Evolutionary conservation across 2,329 filamentous ascomycete genomes (phyloP).

Genomic region (Aspergillus niger): DNA sequence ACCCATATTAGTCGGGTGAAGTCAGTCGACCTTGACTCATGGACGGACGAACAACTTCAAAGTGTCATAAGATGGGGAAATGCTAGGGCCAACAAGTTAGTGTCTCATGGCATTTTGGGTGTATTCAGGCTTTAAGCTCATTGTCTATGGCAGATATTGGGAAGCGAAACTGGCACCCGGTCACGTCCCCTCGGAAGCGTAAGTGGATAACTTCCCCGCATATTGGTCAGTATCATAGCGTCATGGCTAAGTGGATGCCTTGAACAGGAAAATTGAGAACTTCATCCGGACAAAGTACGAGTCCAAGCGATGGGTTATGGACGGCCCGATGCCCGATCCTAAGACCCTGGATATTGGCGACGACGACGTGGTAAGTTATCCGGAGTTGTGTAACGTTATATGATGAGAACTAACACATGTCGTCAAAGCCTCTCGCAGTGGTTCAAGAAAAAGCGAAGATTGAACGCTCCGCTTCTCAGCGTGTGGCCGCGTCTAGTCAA

Average conservation of each 20-base stretch:
- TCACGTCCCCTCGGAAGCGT: slow-evolving; percentile 88
- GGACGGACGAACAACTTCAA: slow-evolving; percentile 97
- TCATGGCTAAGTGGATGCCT: slow-evolving; percentile 15
- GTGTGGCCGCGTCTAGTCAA: slow-evolving; percentile 48
- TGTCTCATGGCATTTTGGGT: slow-evolving; percentile 14
- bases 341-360: slow-evolving; percentile 83
- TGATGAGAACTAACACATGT: slow-evolving; percentile 18
- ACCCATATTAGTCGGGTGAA: slow-evolving; percentile 98
- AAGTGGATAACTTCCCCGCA: slow-evolving; percentile 29
- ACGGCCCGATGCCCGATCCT: slow-evolving; percentile 92
- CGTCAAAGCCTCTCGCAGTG: slow-evolving; percentile 61
- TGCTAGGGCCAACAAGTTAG: slow-evolving; percentile 86
- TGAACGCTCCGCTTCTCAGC: slow-evolving; percentile 60
- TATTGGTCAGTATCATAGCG: background rate
- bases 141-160: slow-evolving; percentile 65
- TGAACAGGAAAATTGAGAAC: slow-evolving; percentile 85
- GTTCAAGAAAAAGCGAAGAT: slow-evolving; percentile 72
- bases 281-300: slow-evolving; percentile 99
- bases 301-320: slow-evolving; percentile 99
- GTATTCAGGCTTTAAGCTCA: slow-evolving; percentile 13
- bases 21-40: slow-evolving; percentile 94
- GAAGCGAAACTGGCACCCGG: slow-evolving; percentile 89
- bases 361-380: slow-evolving; percentile 72
- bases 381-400: background rate
- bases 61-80: slow-evolving; percentile 97